Evolutionary conservation across 2,329 filamentous ascomycete genomes (phyloP).

Genomic region (Alternaria burnsii): DNA sequence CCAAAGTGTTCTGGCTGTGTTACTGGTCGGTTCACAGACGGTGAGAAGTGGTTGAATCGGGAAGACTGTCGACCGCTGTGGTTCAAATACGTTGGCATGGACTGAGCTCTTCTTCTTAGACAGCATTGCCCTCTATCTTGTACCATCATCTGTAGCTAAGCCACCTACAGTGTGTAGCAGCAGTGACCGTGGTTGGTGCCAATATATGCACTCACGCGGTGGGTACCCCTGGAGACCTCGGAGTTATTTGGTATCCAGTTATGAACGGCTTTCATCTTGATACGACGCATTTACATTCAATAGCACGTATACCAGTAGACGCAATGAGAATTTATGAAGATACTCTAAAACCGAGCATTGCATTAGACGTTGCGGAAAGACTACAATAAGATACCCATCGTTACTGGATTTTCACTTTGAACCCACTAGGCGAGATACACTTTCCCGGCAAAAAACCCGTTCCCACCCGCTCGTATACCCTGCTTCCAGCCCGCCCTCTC

Average conservation of each 20-base stretch:
- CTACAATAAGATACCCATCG: neutral
- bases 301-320: conserved; percentile 18
- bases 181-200: neutral
- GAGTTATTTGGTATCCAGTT: neutral
- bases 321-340: neutral
- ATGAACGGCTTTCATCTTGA: neutral
- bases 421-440: neutral
- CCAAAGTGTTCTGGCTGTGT: conserved; percentile 90
- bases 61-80: conserved; percentile 96
- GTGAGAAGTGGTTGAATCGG: conserved; percentile 81
- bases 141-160: neutral
- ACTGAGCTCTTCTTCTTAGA: conserved; percentile 53
- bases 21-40: conserved; percentile 88
- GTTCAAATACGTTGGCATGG: conserved; percentile 93
- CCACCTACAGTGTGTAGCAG: neutral
- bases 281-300: neutral
- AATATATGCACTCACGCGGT: neutral
- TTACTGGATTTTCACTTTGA: neutral
- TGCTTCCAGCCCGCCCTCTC: neutral
- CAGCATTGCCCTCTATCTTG: neutral
- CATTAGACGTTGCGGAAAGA: neutral
- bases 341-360: neutral
- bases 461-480: conserved; percentile 1
- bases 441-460: conserved; percentile 4
- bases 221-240: neutral